Evolutionary conservation across 140 eudicot species (phyloP).

Genomic region (Erigeron philadelphicus): DNA sequence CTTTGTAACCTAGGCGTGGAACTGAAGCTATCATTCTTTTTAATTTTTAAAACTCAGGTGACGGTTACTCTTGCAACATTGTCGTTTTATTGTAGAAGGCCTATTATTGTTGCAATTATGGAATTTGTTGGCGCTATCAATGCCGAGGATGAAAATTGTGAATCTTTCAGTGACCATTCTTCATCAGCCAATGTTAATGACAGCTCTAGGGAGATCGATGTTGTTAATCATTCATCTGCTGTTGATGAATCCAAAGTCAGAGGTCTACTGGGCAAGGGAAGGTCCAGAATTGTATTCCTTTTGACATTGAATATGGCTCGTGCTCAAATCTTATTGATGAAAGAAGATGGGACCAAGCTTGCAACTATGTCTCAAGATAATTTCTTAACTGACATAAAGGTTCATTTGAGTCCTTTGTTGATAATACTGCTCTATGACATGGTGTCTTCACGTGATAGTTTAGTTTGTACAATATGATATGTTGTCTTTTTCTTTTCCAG

Average conservation of each 20-base stretch:
- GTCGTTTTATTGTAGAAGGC: slow-evolving; percentile 91
- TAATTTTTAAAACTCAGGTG: slow-evolving; percentile 48
- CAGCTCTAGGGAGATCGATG: slow-evolving; percentile 34
- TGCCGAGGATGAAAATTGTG: slow-evolving; percentile 46
- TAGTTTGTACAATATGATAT: slow-evolving; percentile 8
- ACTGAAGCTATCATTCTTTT: slow-evolving; percentile 19
- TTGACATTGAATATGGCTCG: slow-evolving; percentile 78
- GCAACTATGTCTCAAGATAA: slow-evolving; percentile 94
- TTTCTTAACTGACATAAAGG: slow-evolving; percentile 89
- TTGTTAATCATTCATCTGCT: slow-evolving; percentile 33
- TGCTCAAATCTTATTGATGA: slow-evolving; percentile 79
- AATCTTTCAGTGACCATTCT: slow-evolving; percentile 60
- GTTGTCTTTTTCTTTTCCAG: slow-evolving; percentile 32
- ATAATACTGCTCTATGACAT: not conserved
- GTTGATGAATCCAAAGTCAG: slow-evolving; percentile 55
- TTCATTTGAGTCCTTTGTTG: slow-evolving; percentile 16
- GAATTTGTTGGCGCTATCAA: slow-evolving; percentile 68
- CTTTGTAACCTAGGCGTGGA: slow-evolving; percentile 15
- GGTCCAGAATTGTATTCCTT: slow-evolving; percentile 69
- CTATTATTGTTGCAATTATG: slow-evolving; percentile 71
- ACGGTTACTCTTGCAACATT: slow-evolving; percentile 85
- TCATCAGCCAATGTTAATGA: slow-evolving; percentile 45
- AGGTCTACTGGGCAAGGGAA: slow-evolving; percentile 86
- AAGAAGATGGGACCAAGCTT: slow-evolving; percentile 78
- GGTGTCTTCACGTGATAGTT: slow-evolving; percentile 2